Percentiles rank a stretch among this genome's conserved stretches.
Evolutionary conservation across 345 rosid species (phyloP).

Genomic region (Hirschfeldia incana): DNA sequence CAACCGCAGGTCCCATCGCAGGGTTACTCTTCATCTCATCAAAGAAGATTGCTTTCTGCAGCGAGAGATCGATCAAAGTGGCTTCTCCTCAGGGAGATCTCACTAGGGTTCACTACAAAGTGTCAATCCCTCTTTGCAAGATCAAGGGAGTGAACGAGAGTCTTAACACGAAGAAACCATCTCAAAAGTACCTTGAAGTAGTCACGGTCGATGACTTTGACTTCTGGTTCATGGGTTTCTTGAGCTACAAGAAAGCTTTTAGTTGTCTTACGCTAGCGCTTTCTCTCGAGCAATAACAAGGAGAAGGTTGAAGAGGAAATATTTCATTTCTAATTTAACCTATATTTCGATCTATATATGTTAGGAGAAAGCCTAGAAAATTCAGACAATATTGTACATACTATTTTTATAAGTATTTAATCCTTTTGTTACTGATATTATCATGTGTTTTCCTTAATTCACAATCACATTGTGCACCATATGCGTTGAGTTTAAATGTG

Average conservation of each 20-base stretch:
- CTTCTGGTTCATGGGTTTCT: slow-evolving; percentile 94
- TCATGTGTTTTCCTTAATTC: slow-evolving; percentile 7
- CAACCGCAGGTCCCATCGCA: slow-evolving; percentile 62
- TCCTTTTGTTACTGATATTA: background rate
- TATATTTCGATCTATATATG: slow-evolving; percentile 32
- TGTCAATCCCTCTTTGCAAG: slow-evolving; percentile 57
- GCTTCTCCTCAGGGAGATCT: slow-evolving; percentile 48
- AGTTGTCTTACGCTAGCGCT: slow-evolving; percentile 54
- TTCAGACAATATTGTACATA: slow-evolving; percentile 28
- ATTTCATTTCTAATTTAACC: slow-evolving; percentile 30
- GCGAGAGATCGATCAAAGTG: slow-evolving; percentile 46
- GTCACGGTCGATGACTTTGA: slow-evolving; percentile 69
- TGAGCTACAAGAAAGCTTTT: slow-evolving; percentile 64
- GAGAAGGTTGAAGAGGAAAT: slow-evolving; percentile 22
- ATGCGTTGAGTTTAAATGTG: background rate
- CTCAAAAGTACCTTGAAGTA: slow-evolving; percentile 69
- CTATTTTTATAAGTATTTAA: background rate
- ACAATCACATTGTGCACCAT: background rate
- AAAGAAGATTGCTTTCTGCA: slow-evolving; percentile 48
- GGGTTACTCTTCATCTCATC: slow-evolving; percentile 58
- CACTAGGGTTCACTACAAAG: slow-evolving; percentile 55
- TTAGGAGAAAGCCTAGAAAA: slow-evolving; percentile 29
- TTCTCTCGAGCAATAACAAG: slow-evolving; percentile 34
- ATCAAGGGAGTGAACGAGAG: slow-evolving; percentile 54
- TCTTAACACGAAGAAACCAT: slow-evolving; percentile 58